Percentiles rank a stretch among this genome's conserved stretches.
Conservation (phyloP, 2,329 filamentous ascomycete genomes). For the Pseudocercospora fuligena region DNA sequence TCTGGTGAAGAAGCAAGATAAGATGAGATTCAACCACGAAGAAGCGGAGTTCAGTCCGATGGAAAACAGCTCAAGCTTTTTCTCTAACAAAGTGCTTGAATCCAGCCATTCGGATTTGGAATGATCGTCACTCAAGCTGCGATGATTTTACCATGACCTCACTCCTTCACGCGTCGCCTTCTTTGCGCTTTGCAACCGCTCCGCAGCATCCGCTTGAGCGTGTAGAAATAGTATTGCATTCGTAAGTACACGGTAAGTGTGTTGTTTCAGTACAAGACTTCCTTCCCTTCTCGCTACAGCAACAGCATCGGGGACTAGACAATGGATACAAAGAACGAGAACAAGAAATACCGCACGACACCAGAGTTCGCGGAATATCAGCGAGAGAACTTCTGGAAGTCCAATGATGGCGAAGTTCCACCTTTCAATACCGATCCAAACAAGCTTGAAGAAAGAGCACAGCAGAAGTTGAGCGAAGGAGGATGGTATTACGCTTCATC, state of each 20-base stretch:
- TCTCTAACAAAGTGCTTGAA: not conserved
- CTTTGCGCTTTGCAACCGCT: constrained; percentile 1
- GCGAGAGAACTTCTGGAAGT: constrained; percentile 60
- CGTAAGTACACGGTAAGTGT: too few species aligned
- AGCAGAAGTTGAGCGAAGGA: constrained; percentile 60
- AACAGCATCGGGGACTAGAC: not conserved
- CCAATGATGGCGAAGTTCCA: constrained; percentile 55
- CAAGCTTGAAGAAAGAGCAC: constrained; percentile 63
- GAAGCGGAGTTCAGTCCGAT: not conserved
- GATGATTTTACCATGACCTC: not conserved
- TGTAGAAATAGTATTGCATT: not conserved
- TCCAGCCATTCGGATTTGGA: not conserved
- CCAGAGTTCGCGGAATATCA: constrained; percentile 62
- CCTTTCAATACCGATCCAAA: constrained; percentile 63
- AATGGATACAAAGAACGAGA: constrained; percentile 59
- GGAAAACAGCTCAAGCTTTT: not conserved
- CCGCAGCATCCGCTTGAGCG: not conserved
- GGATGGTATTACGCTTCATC: constrained; percentile 65
- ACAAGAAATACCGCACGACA: constrained; percentile 55
- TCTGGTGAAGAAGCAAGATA: too few species aligned
- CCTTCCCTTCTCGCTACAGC: too few species aligned
- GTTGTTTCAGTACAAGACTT: too few species aligned
- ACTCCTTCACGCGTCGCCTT: constrained; percentile 1
- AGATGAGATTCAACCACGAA: not conserved
- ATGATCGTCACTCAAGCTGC: not conserved